Conservation (phyloP, 2,329 filamentous ascomycete genomes). For the Xylaria sp. region DNA sequence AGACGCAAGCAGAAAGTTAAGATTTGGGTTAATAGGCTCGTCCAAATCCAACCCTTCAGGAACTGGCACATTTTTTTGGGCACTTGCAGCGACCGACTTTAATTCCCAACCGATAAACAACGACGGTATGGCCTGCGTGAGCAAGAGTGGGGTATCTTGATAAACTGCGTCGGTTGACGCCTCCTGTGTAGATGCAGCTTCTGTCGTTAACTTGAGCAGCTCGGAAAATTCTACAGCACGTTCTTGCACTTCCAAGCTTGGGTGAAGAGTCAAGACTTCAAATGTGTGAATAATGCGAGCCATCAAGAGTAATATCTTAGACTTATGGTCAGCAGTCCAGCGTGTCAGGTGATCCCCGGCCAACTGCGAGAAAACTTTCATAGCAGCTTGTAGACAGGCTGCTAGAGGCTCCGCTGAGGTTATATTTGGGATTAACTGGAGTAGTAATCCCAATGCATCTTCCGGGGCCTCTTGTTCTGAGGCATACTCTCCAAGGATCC, state of each 20-base stretch:
- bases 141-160: constrained; percentile 77
- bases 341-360: constrained; percentile 66
- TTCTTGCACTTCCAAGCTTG: constrained; percentile 92
- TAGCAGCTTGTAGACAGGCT: constrained; percentile 80
- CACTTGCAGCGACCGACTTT: constrained; percentile 84
- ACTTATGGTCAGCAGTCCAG: constrained; percentile 78
- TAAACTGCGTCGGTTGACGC: constrained; percentile 57
- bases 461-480: constrained; percentile 72
- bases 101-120: constrained; percentile 87
- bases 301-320: constrained; percentile 76
- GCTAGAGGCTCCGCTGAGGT: constrained; percentile 71
- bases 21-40: constrained; percentile 77
- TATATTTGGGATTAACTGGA: constrained; percentile 68
- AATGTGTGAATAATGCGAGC: constrained; percentile 82
- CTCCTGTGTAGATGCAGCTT: constrained; percentile 75
- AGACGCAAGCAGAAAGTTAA: constrained; percentile 69
- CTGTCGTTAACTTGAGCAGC: constrained; percentile 82
- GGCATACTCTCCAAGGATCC: constrained; percentile 89
- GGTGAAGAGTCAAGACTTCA: constrained; percentile 79
- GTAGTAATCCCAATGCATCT: constrained; percentile 73
- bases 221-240: constrained; percentile 92
- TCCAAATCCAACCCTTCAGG: constrained; percentile 80
- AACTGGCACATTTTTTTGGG: constrained; percentile 84
- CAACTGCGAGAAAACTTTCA: constrained; percentile 81
- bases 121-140: constrained; percentile 89